Evolutionary conservation across 2,329 filamentous ascomycete species (phyloP).

Genomic region (Penicillium sp.): DNA sequence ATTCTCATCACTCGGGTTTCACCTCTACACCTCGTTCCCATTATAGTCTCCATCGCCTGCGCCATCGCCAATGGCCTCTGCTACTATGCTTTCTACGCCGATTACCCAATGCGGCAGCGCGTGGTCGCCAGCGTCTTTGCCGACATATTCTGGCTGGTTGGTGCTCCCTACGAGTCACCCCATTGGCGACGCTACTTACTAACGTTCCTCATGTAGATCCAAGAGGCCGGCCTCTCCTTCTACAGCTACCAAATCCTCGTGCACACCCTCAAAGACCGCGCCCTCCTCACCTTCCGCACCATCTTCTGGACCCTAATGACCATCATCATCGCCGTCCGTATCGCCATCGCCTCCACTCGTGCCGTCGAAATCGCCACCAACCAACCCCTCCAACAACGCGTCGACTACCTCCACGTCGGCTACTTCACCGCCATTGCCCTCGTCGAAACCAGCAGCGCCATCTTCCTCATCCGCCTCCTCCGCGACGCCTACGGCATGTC

Average conservation of each 20-base stretch:
- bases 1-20: not conserved
- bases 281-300: not conserved
- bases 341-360: not conserved
- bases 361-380: not conserved
- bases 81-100: conserved; percentile 1
- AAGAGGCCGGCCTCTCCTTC: conserved; percentile 3
- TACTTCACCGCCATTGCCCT: conserved; percentile 5
- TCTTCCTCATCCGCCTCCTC: not conserved
- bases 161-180: not conserved
- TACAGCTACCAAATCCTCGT: conserved; percentile 4
- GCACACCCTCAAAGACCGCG: conserved; percentile 1
- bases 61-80: conserved; percentile 1
- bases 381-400: not conserved
- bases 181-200: not conserved
- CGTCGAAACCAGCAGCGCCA: not conserved
- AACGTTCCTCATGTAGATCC: not conserved
- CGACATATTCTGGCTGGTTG: conserved; percentile 2
- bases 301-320: conserved; percentile 2
- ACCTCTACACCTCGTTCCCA: not conserved
- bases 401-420: conserved; percentile 5
- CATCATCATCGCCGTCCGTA: not conserved
- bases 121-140: conserved; percentile 1
- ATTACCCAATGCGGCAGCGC: not conserved
- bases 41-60: conserved; percentile 1
- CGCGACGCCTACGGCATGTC: conserved; percentile 1